These are phyloP conservation scores for Bruguiera sexangula DNA, from an alignment of 345 rosid species.

Conservation along the genomic window DNA sequence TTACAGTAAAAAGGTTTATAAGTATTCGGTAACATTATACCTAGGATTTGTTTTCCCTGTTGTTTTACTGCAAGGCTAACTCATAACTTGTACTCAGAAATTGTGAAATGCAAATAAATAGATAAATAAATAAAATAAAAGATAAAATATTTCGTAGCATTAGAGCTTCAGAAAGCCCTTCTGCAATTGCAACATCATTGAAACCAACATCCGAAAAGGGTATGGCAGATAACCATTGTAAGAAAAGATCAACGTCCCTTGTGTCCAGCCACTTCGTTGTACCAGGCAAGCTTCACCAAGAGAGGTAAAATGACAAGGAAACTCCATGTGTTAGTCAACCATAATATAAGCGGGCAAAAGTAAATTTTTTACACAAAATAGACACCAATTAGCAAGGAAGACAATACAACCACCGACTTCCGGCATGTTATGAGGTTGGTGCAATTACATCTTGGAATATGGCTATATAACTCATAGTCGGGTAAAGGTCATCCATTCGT, in stretches of 20 bases:
- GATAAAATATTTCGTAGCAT: constrained; percentile 51
- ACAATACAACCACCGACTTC: neutral
- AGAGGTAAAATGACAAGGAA: neutral
- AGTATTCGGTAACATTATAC: neutral
- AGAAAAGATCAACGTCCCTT: constrained; percentile 68
- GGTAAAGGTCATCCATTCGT: neutral
- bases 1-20: neutral
- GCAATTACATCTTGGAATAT: neutral
- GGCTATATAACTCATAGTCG: neutral
- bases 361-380: neutral
- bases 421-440: neutral
- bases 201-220: constrained; percentile 94
- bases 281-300: constrained; percentile 68
- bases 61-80: too few species aligned
- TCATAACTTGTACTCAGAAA: neutral
- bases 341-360: neutral
- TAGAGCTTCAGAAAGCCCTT: constrained; percentile 94
- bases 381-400: neutral
- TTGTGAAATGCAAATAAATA: neutral
- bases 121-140: constrained; percentile 1
- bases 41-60: too few species aligned
- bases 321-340: neutral
- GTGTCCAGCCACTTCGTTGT: constrained; percentile 98
- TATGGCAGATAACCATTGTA: constrained; percentile 73
- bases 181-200: constrained; percentile 90